Conservation (phyloP, 306 rosid genomes). For the Comarum palustre region DNA sequence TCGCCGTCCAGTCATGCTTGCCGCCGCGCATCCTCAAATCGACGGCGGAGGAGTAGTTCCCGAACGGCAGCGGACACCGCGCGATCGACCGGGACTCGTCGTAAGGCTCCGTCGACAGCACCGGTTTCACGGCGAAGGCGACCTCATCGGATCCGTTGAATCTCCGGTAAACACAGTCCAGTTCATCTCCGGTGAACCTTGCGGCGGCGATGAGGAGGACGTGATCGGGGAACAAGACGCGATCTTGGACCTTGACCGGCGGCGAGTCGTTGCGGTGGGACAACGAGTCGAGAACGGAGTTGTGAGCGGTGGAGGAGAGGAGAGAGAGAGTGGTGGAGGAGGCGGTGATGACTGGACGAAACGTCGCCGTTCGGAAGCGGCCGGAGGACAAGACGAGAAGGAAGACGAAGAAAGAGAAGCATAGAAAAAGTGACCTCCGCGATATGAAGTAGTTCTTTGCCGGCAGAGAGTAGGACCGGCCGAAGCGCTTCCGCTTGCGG, state of each 20-base stretch:
- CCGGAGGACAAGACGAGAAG: conserved; percentile 47
- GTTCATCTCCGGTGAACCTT: too few species aligned
- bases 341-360: conserved; percentile 44
- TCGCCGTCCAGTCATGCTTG: conserved; percentile 24
- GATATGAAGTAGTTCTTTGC: conserved; percentile 30
- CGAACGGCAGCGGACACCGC: conserved; percentile 62
- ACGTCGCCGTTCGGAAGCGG: conserved; percentile 38
- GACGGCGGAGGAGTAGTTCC: conserved; percentile 44
- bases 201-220: conserved; percentile 43
- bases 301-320: conserved; percentile 49
- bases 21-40: conserved; percentile 51
- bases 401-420: conserved; percentile 51
- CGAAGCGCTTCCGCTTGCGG: conserved; percentile 59
- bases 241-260: conserved; percentile 41
- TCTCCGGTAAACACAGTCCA: conserved; percentile 57
- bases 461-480: conserved; percentile 23
- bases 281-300: conserved; percentile 57
- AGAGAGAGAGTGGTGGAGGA: conserved; percentile 51
- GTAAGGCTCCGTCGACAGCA: conserved; percentile 50
- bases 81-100: conserved; percentile 62
- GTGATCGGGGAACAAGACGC: conserved; percentile 69
- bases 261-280: neutral
- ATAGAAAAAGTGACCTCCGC: conserved; percentile 64
- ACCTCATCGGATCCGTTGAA: conserved; percentile 29
- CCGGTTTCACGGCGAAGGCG: conserved; percentile 34